phyloP scores from a whole-genome alignment of 352 stramenopile species.

The Phytopythium kandeliae region DNA sequence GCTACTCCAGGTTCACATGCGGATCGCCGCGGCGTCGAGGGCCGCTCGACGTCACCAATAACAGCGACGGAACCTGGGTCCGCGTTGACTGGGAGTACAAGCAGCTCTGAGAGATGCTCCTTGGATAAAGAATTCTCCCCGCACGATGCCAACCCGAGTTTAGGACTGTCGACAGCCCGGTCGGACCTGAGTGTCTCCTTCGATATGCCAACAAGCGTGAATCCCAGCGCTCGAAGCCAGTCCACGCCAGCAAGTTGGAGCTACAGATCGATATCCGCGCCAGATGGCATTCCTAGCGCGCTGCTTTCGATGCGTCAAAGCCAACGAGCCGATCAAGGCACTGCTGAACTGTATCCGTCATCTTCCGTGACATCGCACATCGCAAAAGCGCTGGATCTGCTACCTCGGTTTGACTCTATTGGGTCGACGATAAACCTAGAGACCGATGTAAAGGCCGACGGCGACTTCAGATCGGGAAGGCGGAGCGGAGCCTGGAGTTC shows the following conservation, averaged over 20 bases:
- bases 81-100: not conserved
- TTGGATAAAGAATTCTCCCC: not conserved
- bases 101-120: not conserved
- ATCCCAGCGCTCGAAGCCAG: not conserved
- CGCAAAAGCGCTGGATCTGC: slow-evolving; percentile 4
- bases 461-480: not conserved
- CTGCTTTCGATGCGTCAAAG: not conserved
- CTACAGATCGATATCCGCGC: not conserved
- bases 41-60: not conserved
- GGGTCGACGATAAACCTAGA: slow-evolving; percentile 2
- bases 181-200: not conserved
- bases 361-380: slow-evolving; percentile 6
- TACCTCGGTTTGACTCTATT: not conserved
- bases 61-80: not conserved
- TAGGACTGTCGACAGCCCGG: not conserved
- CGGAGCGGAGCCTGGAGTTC: not conserved
- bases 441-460: not conserved
- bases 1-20: not conserved
- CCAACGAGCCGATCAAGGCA: not conserved
- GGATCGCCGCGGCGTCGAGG: not conserved
- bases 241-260: not conserved
- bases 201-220: not conserved
- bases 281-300: not conserved
- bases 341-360: not conserved
- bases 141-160: not conserved